Base-by-base conservation (phyloP, 2,329 filamentous ascomycete species). In the Aspergillus texensis region DNA sequence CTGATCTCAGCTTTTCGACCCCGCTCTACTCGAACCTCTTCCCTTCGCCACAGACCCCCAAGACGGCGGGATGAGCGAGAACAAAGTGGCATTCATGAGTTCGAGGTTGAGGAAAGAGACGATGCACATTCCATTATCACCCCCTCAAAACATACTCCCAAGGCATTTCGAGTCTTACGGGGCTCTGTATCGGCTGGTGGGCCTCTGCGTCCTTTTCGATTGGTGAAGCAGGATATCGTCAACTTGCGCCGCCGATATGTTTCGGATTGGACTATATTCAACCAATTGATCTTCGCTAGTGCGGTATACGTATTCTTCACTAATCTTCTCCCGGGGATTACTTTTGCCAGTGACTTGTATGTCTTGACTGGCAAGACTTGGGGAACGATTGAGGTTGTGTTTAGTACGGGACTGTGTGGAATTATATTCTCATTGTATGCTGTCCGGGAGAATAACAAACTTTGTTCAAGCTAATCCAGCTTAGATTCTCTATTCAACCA, bases 221-320 rank as follows among this genome's bases (percentile, higher is more conserved):
- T 87, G 4, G 72, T 87, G 2, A 81, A 75, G 64, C 78, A 84
- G 59, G 85, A 87, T 70, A 67, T 82, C 1, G 50, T 70, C 41
- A 85, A 83, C 61, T 69, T 87, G 46, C 79, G 77, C 28, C 63
- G 71, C 26, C 77, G 85, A 67, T 87, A 83, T 69, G 56, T 78
- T 1, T 86, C 84, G 2, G 85, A 87, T 68, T 87, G 85, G 85
- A 79, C 76, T 5, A 67, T 84, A 26, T 89, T 90, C 74, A 89
- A 89, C 70, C 88, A 90, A 70, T 77, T 89, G 45, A 79, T 89
- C 8, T 76, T 90, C 59, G 87, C 88, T 28, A 88, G 86, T 70
- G 84, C 87, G 1, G 83, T 89, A 34, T 89, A 88, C 74, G 83
- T 89, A 64, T 89, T 89, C 79, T 89, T 90, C 71, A 89, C 87